A percentile compares a stretch with the other conserved stretches of the same genome.
These are phyloP conservation scores for Coix lacrymajobi DNA, from an alignment of 176 grass and related monocot genomes.

Conservation along the genomic window DNA sequence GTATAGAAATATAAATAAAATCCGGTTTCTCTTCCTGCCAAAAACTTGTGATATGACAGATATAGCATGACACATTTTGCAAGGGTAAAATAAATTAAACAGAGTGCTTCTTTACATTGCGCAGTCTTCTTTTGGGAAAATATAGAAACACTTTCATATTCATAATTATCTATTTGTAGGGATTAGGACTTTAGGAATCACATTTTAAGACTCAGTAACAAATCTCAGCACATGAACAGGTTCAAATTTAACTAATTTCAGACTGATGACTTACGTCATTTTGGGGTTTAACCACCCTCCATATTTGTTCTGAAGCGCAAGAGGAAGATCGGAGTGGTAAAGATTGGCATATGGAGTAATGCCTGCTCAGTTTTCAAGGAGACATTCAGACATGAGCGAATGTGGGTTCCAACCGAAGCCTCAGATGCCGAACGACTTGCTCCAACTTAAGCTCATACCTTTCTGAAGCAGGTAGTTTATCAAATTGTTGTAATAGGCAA, in stretches of 20 bases:
- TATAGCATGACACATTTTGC: conserved; percentile 2
- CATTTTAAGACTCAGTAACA: not conserved
- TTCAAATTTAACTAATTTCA: not conserved
- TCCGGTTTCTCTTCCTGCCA: not conserved
- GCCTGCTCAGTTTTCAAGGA: conserved; percentile 32
- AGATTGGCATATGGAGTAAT: conserved; percentile 63
- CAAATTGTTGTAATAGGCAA: conserved; percentile 69
- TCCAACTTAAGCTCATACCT: conserved; percentile 25
- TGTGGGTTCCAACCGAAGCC: conserved; percentile 5
- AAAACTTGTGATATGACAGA: not conserved
- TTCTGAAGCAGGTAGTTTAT: conserved; percentile 64
- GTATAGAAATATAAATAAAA: conserved; percentile 9
- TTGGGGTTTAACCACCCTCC: conserved; percentile 50
- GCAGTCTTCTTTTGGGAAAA: not conserved
- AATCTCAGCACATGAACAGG: not conserved
- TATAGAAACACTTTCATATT: not conserved
- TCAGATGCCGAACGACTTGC: not conserved
- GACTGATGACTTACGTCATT: conserved; percentile 52
- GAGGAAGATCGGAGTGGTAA: conserved; percentile 63
- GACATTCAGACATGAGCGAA: not conserved
- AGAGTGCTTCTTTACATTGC: not conserved
- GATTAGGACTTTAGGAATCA: not conserved
- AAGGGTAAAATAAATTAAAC: not conserved
- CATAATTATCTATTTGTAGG: not conserved
- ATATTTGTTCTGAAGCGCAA: conserved; percentile 62